Conservation (phyloP, 768 basidiomycete genomes). For the Saitozyma sp. region DNA sequence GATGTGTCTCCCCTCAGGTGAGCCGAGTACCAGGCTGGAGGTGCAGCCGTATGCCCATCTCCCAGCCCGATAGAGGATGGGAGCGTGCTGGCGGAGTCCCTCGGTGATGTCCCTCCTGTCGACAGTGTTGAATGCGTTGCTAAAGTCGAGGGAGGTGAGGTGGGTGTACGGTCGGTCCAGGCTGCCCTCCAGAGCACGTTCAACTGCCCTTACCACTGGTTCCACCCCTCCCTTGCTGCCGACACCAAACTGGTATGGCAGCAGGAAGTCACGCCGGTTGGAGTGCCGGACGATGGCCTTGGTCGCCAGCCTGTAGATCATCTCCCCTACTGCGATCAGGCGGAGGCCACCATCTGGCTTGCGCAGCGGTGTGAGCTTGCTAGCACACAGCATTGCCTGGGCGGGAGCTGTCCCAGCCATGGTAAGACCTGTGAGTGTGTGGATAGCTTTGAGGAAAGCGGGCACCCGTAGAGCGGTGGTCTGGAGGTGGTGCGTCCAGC, state of each 20-base stretch:
- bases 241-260: conserved; percentile 23
- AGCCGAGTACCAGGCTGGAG: conserved; percentile 5
- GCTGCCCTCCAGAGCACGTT: conserved; percentile 15
- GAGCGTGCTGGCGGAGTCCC: conserved; percentile 17
- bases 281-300: conserved; percentile 19
- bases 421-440: not conserved
- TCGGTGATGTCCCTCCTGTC: conserved; percentile 3
- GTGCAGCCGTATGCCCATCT: conserved; percentile 5
- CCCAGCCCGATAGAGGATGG: conserved; percentile 11
- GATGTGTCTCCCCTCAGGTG: not conserved
- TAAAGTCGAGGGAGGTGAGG: conserved; percentile 25
- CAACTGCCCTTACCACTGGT: conserved; percentile 15
- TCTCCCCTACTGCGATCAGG: conserved; percentile 33
- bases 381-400: conserved; percentile 8
- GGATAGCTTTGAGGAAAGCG: not conserved
- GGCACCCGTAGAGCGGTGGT: conserved; percentile 4
- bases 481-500: too few species aligned
- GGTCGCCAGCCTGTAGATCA: conserved; percentile 24
- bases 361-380: conserved; percentile 22
- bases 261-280: conserved; percentile 6
- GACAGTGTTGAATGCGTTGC: conserved; percentile 37
- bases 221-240: conserved; percentile 19
- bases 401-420: conserved; percentile 12
- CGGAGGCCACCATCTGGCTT: conserved; percentile 28
- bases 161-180: conserved; percentile 12